phyloP scores from a whole-genome alignment of 306 rosid genomes.

The Trichosanthes truncata region DNA sequence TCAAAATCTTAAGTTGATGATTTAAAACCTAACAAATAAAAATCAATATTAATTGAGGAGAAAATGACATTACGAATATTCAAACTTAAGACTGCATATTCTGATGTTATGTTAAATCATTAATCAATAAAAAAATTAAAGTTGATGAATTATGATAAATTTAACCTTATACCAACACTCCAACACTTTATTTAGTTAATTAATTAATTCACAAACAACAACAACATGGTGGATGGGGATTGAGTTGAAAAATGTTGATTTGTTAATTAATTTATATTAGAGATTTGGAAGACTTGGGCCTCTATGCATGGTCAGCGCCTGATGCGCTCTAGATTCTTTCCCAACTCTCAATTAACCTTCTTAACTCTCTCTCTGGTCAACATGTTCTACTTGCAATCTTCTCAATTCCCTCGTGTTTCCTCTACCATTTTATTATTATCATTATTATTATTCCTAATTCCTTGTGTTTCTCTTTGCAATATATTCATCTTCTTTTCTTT shows the following conservation, averaged over 20 bases:
- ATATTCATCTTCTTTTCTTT: too few species aligned
- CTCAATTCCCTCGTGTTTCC: slow-evolving; percentile 48
- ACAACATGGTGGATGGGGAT: neutral
- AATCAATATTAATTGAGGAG: too few species aligned
- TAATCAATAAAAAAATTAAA: too few species aligned
- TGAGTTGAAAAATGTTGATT: neutral
- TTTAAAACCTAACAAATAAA: too few species aligned
- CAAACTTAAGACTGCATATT: too few species aligned
- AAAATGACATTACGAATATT: too few species aligned
- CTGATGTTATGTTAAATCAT: too few species aligned
- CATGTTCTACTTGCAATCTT: slow-evolving; percentile 67
- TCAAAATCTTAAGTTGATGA: too few species aligned
- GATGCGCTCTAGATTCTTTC: slow-evolving; percentile 99
- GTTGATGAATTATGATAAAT: too few species aligned
- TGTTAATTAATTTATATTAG: too few species aligned
- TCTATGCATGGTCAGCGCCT: slow-evolving; percentile 85
- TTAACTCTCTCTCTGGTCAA: slow-evolving; percentile 49
- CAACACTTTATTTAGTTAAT: neutral
- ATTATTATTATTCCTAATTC: slow-evolving; percentile 42
- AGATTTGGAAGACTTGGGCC: neutral
- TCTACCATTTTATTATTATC: neutral
- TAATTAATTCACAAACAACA: neutral
- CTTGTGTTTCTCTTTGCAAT: slow-evolving; percentile 38
- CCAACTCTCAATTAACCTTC: slow-evolving; percentile 17
- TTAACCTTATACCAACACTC: too few species aligned